These are phyloP conservation scores for Isoetes taiwanensis DNA, from an alignment of 75 land plant genomes.

Conservation along the genomic window DNA sequence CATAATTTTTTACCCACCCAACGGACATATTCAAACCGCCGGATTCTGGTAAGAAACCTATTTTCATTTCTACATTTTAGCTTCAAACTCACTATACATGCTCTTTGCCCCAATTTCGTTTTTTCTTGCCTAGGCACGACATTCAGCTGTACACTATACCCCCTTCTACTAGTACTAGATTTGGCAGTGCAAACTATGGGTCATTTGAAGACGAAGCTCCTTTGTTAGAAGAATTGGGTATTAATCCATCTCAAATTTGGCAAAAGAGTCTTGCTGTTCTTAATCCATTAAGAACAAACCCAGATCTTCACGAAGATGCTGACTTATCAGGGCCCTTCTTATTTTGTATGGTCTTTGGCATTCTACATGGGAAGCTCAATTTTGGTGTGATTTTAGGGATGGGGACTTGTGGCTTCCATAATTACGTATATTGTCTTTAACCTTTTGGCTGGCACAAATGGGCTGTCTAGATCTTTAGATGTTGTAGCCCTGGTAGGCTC, in stretches of 20 bases:
- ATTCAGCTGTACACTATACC: no score
- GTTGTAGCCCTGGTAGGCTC: no score
- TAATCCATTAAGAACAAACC: constrained; percentile 46
- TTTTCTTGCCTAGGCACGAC: no score
- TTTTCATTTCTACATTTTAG: no score
- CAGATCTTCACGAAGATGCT: constrained; percentile 71
- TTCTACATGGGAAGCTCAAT: constrained; percentile 77
- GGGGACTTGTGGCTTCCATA: constrained; percentile 73
- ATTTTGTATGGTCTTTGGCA: constrained; percentile 59
- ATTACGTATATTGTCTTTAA: constrained; percentile 80
- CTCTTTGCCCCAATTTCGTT: no score
- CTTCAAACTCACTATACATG: no score
- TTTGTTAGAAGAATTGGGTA: constrained; percentile 78
- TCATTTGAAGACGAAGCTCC: constrained; percentile 89
- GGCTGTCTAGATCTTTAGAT: constrained; percentile 77
- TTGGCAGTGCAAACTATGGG: constrained; percentile 4
- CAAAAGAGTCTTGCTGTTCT: constrained; percentile 53
- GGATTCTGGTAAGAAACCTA: no score
- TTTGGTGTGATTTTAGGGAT: constrained; percentile 89
- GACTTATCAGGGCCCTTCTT: constrained; percentile 86
- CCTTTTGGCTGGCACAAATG: constrained; percentile 71
- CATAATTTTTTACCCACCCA: no score
- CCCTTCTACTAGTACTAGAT: no score
- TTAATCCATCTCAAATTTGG: constrained; percentile 75
- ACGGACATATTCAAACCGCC: no score